phyloP scores from a whole-genome alignment of 2,329 filamentous ascomycete species.

The Fusarium nurragi region DNA sequence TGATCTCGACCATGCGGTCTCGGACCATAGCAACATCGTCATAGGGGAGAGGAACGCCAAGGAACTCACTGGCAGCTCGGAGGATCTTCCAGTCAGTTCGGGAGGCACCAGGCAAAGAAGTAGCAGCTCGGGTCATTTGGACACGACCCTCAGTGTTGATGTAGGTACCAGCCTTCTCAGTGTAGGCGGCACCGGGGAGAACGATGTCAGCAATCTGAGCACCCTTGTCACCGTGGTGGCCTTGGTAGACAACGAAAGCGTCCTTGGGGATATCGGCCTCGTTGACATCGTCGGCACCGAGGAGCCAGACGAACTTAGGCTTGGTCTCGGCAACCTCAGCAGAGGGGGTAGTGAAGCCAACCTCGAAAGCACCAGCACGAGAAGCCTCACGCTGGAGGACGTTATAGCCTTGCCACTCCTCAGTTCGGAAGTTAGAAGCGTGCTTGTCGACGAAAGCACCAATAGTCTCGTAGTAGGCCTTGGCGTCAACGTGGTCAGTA shows the following conservation, averaged over 20 bases:
- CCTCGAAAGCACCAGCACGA: constrained; percentile 90
- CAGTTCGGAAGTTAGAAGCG: constrained; percentile 83
- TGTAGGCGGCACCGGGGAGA: constrained; percentile 94
- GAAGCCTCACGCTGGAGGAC: constrained; percentile 94
- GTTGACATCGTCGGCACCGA: constrained; percentile 91
- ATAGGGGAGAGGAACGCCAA: constrained; percentile 87
- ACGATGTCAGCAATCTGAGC: constrained; percentile 94
- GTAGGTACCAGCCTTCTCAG: constrained; percentile 95
- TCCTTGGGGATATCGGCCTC: constrained; percentile 91
- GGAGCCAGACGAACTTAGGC: constrained; percentile 95
- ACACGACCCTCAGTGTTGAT: constrained; percentile 98
- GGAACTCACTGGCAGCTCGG: constrained; percentile 89
- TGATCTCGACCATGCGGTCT: constrained; percentile 95
- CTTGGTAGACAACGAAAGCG: constrained; percentile 97
- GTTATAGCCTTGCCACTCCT: constrained; percentile 98
- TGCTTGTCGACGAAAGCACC: constrained; percentile 94
- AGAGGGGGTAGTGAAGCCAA: constrained; percentile 92
- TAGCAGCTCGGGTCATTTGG: constrained; percentile 91
- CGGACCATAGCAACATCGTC: constrained; percentile 90
- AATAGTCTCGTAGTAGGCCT: constrained; percentile 91
- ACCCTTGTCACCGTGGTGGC: constrained; percentile 94
- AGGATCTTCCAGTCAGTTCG: constrained; percentile 99
- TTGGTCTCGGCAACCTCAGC: constrained; percentile 81
- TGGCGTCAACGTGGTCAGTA: constrained; percentile 89
- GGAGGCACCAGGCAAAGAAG: constrained; percentile 85